Evolutionary conservation across 768 basidiomycete species (phyloP).

Genomic region (Mycena rebaudengoi): DNA sequence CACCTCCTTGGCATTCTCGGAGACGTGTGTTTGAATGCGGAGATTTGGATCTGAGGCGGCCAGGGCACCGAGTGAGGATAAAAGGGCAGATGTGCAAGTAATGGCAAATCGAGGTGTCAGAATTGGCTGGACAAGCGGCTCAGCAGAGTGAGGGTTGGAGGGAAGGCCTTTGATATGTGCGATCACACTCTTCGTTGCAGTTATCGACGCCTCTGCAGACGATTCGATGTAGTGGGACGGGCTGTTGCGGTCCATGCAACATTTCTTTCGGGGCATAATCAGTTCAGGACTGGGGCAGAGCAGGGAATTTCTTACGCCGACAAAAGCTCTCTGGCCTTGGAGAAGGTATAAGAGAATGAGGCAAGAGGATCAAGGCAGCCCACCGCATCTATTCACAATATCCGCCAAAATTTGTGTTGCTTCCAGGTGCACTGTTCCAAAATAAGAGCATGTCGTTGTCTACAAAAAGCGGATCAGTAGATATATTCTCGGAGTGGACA

Average conservation of each 20-base stretch:
- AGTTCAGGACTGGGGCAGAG: neutral
- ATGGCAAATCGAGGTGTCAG: conserved; percentile 98
- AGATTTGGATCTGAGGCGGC: conserved; percentile 67
- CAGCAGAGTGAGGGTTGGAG: conserved; percentile 36
- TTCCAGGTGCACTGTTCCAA: conserved; percentile 82
- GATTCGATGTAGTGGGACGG: conserved; percentile 77
- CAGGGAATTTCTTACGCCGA: conserved; percentile 66
- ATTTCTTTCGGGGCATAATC: conserved; percentile 62
- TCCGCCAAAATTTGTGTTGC: conserved; percentile 85
- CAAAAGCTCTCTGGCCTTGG: conserved; percentile 82
- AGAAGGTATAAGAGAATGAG: neutral
- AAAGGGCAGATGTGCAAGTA: conserved; percentile 79
- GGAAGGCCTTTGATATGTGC: conserved; percentile 70
- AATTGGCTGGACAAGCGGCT: conserved; percentile 85
- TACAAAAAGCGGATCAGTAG: no score
- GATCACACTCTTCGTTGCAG: conserved; percentile 71
- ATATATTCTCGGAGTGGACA: no score
- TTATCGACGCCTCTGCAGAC: conserved; percentile 64
- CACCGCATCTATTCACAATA: conserved; percentile 69
- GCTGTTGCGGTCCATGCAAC: conserved; percentile 85
- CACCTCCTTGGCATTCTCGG: conserved; percentile 84
- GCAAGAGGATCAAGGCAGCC: conserved; percentile 27
- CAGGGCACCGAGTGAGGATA: conserved; percentile 67
- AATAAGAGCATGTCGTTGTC: conserved; percentile 97
- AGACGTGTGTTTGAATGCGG: conserved; percentile 91